phyloP scores from a whole-genome alignment of 768 basidiomycete species.

The Xerocomellus chrysenteron region DNA sequence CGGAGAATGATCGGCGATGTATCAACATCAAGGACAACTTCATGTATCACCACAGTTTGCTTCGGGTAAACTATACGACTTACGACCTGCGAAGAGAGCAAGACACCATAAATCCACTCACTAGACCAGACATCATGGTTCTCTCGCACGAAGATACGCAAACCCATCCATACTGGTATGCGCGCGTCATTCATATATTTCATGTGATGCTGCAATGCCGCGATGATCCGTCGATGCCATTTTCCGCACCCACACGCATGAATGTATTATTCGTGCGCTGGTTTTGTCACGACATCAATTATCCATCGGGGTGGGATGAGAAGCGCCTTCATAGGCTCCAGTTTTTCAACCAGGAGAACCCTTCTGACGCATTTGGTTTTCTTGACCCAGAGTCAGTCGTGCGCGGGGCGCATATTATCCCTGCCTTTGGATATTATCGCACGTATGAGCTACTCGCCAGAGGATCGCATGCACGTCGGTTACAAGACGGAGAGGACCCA shows the following conservation, averaged over 20 bases:
- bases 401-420: slow-evolving; percentile 12
- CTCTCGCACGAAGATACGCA: slow-evolving; percentile 23
- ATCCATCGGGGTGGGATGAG: slow-evolving; percentile 24
- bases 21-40: slow-evolving; percentile 21
- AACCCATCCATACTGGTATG: slow-evolving; percentile 41
- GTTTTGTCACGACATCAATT: slow-evolving; percentile 19
- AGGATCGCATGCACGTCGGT: background rate
- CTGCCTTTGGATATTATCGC: slow-evolving; percentile 18
- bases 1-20: slow-evolving; percentile 15
- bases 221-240: background rate
- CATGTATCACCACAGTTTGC: slow-evolving; percentile 20
- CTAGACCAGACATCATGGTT: slow-evolving; percentile 38
- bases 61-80: slow-evolving; percentile 29
- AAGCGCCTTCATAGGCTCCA: slow-evolving; percentile 38
- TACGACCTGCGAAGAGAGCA: slow-evolving; percentile 29
- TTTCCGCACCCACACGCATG: background rate
- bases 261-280: slow-evolving; percentile 32
- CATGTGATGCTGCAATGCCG: slow-evolving; percentile 7
- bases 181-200: slow-evolving; percentile 11
- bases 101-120: slow-evolving; percentile 39
- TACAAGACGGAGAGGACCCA: background rate
- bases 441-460: slow-evolving; percentile 8
- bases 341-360: background rate
- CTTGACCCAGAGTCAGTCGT: slow-evolving; percentile 12
- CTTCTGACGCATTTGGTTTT: slow-evolving; percentile 14